A percentile compares a stretch with the other conserved stretches of the same genome.
Evolutionary conservation across 2,329 filamentous ascomycete genomes (phyloP).

Genomic region (Purpureocillium takamizusanense): DNA sequence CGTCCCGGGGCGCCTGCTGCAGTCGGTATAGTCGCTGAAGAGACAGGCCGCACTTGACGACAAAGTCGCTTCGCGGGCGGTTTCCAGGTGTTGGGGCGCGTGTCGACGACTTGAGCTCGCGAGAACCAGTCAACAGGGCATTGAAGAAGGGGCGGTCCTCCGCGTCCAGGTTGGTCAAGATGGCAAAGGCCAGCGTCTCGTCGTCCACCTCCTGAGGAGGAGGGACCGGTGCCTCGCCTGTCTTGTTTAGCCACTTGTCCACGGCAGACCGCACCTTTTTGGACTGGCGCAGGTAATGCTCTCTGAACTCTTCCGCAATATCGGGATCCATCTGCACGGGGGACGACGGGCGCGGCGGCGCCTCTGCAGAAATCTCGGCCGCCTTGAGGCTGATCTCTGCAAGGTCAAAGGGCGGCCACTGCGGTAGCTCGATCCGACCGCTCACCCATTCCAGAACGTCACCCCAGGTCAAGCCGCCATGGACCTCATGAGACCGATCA

Average conservation of each 20-base stretch:
- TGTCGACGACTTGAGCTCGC: constrained; percentile 43
- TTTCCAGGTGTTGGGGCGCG: constrained; percentile 62
- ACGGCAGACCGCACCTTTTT: constrained; percentile 89
- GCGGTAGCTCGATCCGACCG: constrained; percentile 74
- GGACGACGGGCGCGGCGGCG: constrained; percentile 46
- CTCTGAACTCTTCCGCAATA: constrained; percentile 85
- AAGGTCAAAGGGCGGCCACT: constrained; percentile 82
- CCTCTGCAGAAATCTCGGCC: constrained; percentile 51
- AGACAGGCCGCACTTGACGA: constrained; percentile 67
- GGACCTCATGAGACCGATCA: constrained; percentile 49
- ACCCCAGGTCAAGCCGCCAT: constrained; percentile 80
- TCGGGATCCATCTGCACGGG: constrained; percentile 79
- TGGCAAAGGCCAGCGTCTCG: constrained; percentile 87
- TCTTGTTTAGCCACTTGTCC: constrained; percentile 79
- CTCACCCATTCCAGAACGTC: constrained; percentile 91
- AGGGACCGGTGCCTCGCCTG: constrained; percentile 62
- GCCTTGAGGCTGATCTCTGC: constrained; percentile 52
- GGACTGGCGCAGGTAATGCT: constrained; percentile 85
- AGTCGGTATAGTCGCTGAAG: constrained; percentile 82
- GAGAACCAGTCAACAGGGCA: constrained; percentile 58
- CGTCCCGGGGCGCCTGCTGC: constrained; percentile 63
- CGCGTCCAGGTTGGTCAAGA: constrained; percentile 74
- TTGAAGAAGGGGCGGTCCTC: constrained; percentile 76
- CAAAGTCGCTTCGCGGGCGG: constrained; percentile 59
- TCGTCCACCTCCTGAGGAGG: constrained; percentile 87